Base-by-base conservation (phyloP, 2,329 filamentous ascomycete species). In the Geosmithia putterillii region DNA sequence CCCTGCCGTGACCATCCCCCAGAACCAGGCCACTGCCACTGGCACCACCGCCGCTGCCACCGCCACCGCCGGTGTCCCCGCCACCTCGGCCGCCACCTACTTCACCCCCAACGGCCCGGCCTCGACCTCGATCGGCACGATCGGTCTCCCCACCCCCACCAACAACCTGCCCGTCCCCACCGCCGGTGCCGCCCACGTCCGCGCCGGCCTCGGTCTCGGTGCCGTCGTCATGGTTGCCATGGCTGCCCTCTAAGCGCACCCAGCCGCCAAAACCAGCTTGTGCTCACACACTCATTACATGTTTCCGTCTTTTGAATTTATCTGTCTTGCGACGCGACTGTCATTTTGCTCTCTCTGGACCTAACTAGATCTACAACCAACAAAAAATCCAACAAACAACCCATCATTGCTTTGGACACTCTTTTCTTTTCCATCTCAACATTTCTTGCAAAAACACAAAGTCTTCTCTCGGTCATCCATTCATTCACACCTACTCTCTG, bases 161-260 rank as follows among this genome's bases (percentile, higher is more conserved):
- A 47, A 57, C 42, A 48, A 55, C 28, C 50, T 43, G 10, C n/a
- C 35, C 15, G 43, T 38, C 38, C 40, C 41, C 48, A 58, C 58
- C 47, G 65, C 62, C 44, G 61, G 62, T 51, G 57, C 63, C 45
- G 57, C 48, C 64, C 39, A 60, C 45, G 50, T 65, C 42, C 60
- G 59, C 46, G 60, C 63, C 45, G 66, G 70, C 47, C 52, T 74
- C 50, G 67, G 66, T 47, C 59, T 73, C 45, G 67, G 64, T 42
- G 53, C 70, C 42, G 65, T 62, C 45, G 62, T 63, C 50, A 59
- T 71, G 53, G 66, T 63, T 44, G 51, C 67, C 45, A 55, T 67
- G 45, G 64, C 63, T 53, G 67, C 63, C 49, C 59, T 75, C 53
- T 74, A 72, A 69, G 37, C 19, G 19, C n/a, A n/a, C n/a, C n/a